These are phyloP conservation scores for Psidium friedrichsthalianum DNA, from an alignment of 345 rosid species.

Conservation along the genomic window DNA sequence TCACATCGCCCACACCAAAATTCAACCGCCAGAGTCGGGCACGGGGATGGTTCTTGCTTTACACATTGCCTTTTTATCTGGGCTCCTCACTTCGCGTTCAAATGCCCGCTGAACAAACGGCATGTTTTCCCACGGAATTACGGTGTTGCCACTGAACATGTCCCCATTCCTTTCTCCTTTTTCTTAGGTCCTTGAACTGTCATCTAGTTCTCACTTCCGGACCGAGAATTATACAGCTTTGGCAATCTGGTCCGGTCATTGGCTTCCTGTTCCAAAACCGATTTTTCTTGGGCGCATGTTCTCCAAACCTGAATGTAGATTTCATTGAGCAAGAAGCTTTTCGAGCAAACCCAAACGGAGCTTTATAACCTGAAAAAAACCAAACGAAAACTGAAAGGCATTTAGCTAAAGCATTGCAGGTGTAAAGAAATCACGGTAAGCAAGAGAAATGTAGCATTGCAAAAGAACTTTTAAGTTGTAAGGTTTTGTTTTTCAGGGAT, in stretches of 20 bases:
- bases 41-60: not conserved
- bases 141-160: not conserved
- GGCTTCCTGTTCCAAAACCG: not conserved
- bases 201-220: not conserved
- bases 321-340: not conserved
- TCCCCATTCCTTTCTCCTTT: fast-evolving
- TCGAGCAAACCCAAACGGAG: not conserved
- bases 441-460: fast-evolving
- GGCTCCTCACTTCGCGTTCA: not conserved
- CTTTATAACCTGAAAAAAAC: not conserved
- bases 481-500: not conserved
- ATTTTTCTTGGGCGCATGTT: not conserved
- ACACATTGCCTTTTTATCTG: not conserved
- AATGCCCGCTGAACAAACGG: not conserved
- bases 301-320: not conserved
- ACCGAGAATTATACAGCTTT: not conserved
- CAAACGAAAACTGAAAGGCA: not conserved
- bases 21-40: not conserved
- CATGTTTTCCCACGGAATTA: not conserved
- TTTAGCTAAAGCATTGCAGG: not conserved
- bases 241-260: not conserved
- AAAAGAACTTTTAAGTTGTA: not conserved
- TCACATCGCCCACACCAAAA: not conserved
- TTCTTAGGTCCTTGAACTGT: not conserved
- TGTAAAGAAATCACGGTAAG: fast-evolving